Evolutionary conservation across 2,329 filamentous ascomycete species (phyloP), one percentile per base, ranked within the genome.

Genomic region (Aspergillaceae sp.): DNA sequence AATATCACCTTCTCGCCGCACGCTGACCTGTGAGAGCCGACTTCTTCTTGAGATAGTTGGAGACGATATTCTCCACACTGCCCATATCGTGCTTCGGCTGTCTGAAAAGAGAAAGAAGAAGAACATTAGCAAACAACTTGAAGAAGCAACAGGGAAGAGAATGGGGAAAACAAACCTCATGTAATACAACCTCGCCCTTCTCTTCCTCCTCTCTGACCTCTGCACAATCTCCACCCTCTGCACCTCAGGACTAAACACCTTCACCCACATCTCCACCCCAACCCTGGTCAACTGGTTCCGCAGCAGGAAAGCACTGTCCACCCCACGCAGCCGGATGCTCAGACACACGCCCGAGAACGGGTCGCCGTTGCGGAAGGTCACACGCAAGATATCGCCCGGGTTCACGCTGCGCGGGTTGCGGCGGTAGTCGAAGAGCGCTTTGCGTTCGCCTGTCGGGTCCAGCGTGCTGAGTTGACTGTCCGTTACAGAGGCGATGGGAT

Each of bases 261-360:
- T 98, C 70, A 86, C 89, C 83, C 88, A 95, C 87, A 95, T 92
- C 78, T 98, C 92, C 49, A 95, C 87, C 50, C 87, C 87, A 5
- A 94, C 80, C 57, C 86, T 80, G 55, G 87, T 90, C 57, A 98
- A 73, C 63, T 94, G 83, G 58, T 91, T 91, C 47, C 92, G 80
- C 49, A 98, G 75, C 49, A 95, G 72, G 46, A 98, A 84, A 4
- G 86, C 86, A 2, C 88, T 94, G 71, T 97, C 91, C 49, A 92
- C 79, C 49, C 89, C 89, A n/a, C 86, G 78, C 45, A 88, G 78
- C 46, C 90, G 86, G 64, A 98, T 90, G 62, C 85, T 86, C 63
- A 98, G 75, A 60, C 87, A 86, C 9, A 92, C 87, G 36, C 92
- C 92, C 1, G 89, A 80, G 64, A 96, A 96, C 5, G 91, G 87